Evolutionary conservation across 75 land plant genomes (phyloP).

Genomic region (Larix kaempferi): DNA sequence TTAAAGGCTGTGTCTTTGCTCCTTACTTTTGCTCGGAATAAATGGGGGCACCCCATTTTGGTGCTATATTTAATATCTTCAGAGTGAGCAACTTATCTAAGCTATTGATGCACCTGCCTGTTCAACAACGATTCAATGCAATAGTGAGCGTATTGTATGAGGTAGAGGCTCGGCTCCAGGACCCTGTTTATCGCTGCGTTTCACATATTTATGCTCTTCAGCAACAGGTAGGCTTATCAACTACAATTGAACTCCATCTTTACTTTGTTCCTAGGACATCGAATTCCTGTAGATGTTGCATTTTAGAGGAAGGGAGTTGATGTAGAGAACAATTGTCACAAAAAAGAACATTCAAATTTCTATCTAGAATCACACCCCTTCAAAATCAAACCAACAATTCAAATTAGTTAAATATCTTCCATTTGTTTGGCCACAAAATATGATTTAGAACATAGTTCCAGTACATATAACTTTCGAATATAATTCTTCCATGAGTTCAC

Average conservation of each 20-base stretch:
- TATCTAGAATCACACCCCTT: too few species aligned
- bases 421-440: too few species aligned
- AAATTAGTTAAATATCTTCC: too few species aligned
- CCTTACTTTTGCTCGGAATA: conserved; percentile 45
- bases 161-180: conserved; percentile 46
- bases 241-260: neutral
- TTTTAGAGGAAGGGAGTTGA: too few species aligned
- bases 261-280: neutral
- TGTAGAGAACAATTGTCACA: too few species aligned
- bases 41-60: conserved; percentile 44
- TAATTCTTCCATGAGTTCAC: too few species aligned
- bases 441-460: too few species aligned
- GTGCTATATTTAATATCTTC: conserved; percentile 47
- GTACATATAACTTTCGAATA: too few species aligned
- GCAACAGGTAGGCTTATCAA: conserved; percentile 30
- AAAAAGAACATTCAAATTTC: too few species aligned
- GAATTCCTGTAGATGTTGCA: too few species aligned
- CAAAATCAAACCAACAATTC: too few species aligned
- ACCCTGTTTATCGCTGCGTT: conserved; percentile 54
- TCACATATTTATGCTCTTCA: conserved; percentile 42
- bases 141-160: conserved; percentile 45
- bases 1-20: conserved; percentile 39
- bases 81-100: conserved; percentile 54
- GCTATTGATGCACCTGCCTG: conserved; percentile 35
- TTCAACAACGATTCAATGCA: conserved; percentile 35